Base-by-base conservation (phyloP, 208 protist genomes). In the Trypanosoma avium region DNA sequence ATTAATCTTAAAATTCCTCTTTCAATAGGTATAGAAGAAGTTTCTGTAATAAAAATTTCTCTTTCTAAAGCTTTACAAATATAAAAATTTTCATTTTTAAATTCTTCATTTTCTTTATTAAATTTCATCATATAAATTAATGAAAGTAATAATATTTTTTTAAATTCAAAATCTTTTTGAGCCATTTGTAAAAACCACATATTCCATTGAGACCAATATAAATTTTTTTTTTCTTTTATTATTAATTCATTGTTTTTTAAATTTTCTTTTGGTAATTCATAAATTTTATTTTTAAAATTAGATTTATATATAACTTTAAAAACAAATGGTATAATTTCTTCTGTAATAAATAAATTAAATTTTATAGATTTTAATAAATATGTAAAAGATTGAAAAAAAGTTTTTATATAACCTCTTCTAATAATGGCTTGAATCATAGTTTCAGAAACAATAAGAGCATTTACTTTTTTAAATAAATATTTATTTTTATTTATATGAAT, bases 1-100 rank as follows among this genome's bases (percentile, higher is more conserved):
- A 81, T 72, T 30, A 81, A 46, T 40, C 73, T 49, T 17, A 79
- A 36, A 12, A 61, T 26, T 0, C 59, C 45, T 21, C 73, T 59
- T 50, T 67, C 33, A 32, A 57, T 79, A 17, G 56, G 43, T 3
- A 58, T 8, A 49, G 24, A 63, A 15, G 19, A 58, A 9, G 55
- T 55, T 40, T 21, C 19, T 27, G 26, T 40, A 33, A 63, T 19
- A 48, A 70, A 70, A 17, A 70, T 46, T 40, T 67, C 67, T 27
- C 55, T 30, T 27, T 56, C 32, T 46, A 66, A 33, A 36, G 58
- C 54, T 27, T 58, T 27, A 24, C 8, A 47, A 0, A 55, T 32
- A 47, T 13, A n/a, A 40, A 48, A 6, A 13, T 15, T 35, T 5
- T 56, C 45, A 9, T 26, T 19, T 26, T 26, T 7, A 0, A 53